These are phyloP conservation scores for Torulaspora microellipsoides DNA, from an alignment of 805 yeast genomes.

Conservation along the genomic window DNA sequence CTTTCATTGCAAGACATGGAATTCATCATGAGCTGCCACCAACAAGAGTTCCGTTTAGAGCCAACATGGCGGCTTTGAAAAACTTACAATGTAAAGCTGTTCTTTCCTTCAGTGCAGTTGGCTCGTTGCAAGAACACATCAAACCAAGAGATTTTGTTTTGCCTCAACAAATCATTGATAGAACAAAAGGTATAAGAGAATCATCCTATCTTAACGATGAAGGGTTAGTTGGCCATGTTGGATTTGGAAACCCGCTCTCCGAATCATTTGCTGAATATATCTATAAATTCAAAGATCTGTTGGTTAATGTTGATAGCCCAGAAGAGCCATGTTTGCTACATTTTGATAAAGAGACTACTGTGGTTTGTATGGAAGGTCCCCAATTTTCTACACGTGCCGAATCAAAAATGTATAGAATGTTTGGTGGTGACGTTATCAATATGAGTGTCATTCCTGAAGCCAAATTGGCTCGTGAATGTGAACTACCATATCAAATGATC, in stretches of 20 bases:
- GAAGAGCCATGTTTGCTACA: conserved; percentile 64
- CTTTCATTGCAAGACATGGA: conserved; percentile 95
- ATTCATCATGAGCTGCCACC: conserved; percentile 85
- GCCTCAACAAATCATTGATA: conserved; percentile 92
- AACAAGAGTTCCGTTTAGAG: conserved; percentile 84
- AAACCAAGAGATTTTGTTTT: conserved; percentile 94
- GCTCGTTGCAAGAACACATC: conserved; percentile 84
- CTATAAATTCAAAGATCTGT: conserved; percentile 51
- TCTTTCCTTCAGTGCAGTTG: conserved; percentile 93
- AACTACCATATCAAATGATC: conserved; percentile 93
- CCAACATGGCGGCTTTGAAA: conserved; percentile 95
- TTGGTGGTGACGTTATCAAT: conserved; percentile 94
- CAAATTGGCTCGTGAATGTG: conserved; percentile 95
- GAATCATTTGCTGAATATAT: conserved; percentile 62
- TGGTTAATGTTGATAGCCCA: conserved; percentile 48
- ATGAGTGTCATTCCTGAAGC: conserved; percentile 98
- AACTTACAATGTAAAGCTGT: conserved; percentile 80
- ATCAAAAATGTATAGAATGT: conserved; percentile 73
- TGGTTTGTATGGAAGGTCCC: conserved; percentile 99
- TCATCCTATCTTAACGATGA: conserved; percentile 79
- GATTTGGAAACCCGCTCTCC: conserved; percentile 96
- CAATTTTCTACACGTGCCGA: conserved; percentile 97
- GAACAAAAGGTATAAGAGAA: conserved; percentile 92
- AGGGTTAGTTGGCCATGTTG: conserved; percentile 96
- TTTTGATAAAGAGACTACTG: conserved; percentile 65